phyloP scores from a whole-genome alignment of 2,329 filamentous ascomycete genomes.

The Fusarium decemcellulare region DNA sequence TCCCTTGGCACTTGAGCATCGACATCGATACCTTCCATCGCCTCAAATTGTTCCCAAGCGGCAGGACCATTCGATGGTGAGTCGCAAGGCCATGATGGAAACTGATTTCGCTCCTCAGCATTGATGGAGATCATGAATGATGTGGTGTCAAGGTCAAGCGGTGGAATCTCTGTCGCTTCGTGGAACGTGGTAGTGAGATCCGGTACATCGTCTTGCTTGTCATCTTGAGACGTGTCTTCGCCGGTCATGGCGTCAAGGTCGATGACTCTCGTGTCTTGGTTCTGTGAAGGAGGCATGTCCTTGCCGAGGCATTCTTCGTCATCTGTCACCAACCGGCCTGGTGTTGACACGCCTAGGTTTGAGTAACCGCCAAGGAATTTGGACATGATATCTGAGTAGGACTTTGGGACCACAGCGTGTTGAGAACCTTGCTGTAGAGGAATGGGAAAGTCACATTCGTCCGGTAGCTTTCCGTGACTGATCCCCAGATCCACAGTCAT shows the following conservation, averaged over 20 bases:
- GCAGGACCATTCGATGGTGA: not conserved
- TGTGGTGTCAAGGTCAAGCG: constrained; percentile 13
- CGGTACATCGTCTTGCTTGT: not conserved
- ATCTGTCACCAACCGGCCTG: constrained; percentile 7
- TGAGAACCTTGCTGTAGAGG: constrained; percentile 21
- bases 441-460: constrained; percentile 43
- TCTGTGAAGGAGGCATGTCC: accelerated
- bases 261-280: not conserved
- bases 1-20: not conserved
- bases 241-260: not conserved
- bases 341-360: constrained; percentile 1
- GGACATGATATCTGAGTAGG: not conserved
- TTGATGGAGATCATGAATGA: constrained; percentile 11
- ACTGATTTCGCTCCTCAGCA: not conserved
- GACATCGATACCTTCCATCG: not conserved
- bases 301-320: not conserved
- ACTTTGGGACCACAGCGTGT: accelerated
- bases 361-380: not conserved
- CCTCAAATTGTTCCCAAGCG: not conserved
- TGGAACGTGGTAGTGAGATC: constrained; percentile 11
- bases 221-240: constrained; percentile 19
- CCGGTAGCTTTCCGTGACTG: constrained; percentile 41
- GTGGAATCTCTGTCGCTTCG: constrained; percentile 28
- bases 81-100: constrained; percentile 14
- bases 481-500: constrained; percentile 46